Evolutionary conservation across 1,139 yeast genomes (phyloP).

Genomic region (Pichiaceae sp.): DNA sequence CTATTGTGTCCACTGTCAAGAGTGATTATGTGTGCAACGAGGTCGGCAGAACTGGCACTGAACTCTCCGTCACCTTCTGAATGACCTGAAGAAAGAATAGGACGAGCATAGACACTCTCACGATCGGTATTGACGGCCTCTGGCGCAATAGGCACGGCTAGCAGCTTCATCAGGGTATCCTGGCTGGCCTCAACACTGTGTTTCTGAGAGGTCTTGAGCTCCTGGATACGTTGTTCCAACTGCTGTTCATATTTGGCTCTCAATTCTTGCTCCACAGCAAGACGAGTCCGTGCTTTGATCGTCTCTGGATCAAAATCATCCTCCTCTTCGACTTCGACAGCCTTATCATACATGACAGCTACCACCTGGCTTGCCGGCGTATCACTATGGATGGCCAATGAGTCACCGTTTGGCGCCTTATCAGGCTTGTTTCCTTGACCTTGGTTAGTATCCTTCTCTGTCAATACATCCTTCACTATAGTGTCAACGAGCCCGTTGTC

Average conservation of each 20-base stretch:
- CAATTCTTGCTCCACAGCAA: slow-evolving; percentile 11
- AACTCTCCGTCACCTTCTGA: background rate
- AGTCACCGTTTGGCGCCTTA: no score
- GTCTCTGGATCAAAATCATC: slow-evolving; percentile 1
- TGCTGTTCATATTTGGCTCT: slow-evolving; percentile 12
- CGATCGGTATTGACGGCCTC: slow-evolving; percentile 1
- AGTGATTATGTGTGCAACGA: background rate
- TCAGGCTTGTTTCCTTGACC: no score
- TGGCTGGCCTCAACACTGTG: background rate
- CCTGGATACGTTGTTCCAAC: slow-evolving; percentile 7
- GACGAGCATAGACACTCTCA: slow-evolving; percentile 2
- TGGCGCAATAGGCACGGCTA: background rate
- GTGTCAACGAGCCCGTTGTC: no score
- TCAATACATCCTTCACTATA: no score
- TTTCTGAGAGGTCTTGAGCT: background rate
- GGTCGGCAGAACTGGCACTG: background rate
- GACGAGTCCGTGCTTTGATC: slow-evolving; percentile 1
- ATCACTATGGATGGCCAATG: no score
- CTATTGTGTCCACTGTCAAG: slow-evolving; percentile 3
- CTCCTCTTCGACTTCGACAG: slow-evolving; percentile 19
- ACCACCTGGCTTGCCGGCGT: background rate
- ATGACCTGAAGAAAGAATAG: background rate
- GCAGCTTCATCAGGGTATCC: background rate
- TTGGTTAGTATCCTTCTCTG: no score
- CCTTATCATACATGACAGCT: slow-evolving; percentile 16